These are phyloP conservation scores for Passiflora organensis DNA, from an alignment of 345 rosid species.

Conservation along the genomic window DNA sequence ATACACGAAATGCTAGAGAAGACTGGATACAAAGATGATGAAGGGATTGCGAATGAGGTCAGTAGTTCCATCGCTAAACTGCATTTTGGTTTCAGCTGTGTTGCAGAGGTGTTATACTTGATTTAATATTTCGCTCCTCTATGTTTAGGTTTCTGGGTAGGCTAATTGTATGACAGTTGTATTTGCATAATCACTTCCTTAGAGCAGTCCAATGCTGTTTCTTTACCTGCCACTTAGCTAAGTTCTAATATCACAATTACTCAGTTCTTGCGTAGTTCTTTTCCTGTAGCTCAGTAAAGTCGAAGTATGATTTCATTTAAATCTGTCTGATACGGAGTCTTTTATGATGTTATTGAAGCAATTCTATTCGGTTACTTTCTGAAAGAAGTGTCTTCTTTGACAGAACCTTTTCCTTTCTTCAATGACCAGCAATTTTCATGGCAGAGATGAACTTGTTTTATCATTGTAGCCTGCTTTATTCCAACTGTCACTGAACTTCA, in stretches of 20 bases:
- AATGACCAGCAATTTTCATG: too few species aligned
- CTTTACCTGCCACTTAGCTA: background rate
- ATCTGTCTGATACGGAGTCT: too few species aligned
- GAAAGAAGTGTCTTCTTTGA: too few species aligned
- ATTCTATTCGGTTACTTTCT: too few species aligned
- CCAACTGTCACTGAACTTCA: background rate
- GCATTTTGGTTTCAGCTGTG: background rate
- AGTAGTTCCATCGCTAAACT: slow-evolving; percentile 6
- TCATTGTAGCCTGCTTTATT: background rate
- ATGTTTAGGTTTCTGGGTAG: background rate
- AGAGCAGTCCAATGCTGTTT: background rate
- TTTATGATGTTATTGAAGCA: too few species aligned
- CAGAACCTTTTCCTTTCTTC: too few species aligned
- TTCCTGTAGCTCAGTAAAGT: too few species aligned
- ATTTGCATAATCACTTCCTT: background rate
- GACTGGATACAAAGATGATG: slow-evolving; percentile 74
- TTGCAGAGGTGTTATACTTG: background rate
- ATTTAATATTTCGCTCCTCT: background rate
- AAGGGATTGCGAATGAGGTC: slow-evolving; percentile 81
- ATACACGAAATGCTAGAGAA: slow-evolving; percentile 75
- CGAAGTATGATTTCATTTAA: too few species aligned
- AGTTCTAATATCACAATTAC: background rate
- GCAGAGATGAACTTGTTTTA: background rate
- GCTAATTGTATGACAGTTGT: background rate
- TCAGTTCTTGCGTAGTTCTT: too few species aligned